Evolutionary conservation across 306 rosid genomes (phyloP).

Genomic region (Benincasa hispida): DNA sequence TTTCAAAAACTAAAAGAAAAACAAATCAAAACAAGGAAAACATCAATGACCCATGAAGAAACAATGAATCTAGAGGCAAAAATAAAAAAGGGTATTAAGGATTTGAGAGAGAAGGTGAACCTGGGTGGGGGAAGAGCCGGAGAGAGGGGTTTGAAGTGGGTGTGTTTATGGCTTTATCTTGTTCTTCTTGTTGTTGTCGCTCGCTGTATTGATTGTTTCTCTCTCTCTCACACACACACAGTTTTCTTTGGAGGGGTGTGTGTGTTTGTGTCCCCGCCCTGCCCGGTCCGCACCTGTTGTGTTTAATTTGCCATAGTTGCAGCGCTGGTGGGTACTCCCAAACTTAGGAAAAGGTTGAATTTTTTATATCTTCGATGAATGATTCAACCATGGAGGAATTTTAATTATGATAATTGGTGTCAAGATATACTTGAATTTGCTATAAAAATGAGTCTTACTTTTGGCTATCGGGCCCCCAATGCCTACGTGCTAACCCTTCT

Average conservation of each 20-base stretch:
- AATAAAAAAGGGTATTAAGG: not conserved
- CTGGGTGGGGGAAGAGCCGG: not conserved
- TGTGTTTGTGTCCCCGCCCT: not conserved
- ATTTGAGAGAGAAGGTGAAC: not conserved
- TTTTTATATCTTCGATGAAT: too few relatives aligned
- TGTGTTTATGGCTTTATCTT: not conserved
- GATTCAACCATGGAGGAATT: too few relatives aligned
- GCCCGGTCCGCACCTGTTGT: not conserved
- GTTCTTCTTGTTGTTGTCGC: not conserved
- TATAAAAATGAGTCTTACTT: not conserved
- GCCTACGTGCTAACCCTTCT: too few relatives aligned
- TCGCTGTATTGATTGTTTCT: not conserved
- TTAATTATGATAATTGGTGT: too few relatives aligned
- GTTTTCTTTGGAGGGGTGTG: not conserved
- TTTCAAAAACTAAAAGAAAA: not conserved
- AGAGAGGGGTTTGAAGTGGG: not conserved
- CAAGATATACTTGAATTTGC: too few relatives aligned
- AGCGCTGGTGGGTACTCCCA: not conserved
- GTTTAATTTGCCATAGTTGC: not conserved
- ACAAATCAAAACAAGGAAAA: not conserved
- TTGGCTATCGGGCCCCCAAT: not conserved
- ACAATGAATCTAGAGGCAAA: not conserved
- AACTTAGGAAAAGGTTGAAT: not conserved
- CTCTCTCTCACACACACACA: too few relatives aligned
- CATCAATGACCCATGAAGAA: not conserved